Base-by-base conservation (phyloP, 495 filamentous ascomycete species). In the Tuber indicum region DNA sequence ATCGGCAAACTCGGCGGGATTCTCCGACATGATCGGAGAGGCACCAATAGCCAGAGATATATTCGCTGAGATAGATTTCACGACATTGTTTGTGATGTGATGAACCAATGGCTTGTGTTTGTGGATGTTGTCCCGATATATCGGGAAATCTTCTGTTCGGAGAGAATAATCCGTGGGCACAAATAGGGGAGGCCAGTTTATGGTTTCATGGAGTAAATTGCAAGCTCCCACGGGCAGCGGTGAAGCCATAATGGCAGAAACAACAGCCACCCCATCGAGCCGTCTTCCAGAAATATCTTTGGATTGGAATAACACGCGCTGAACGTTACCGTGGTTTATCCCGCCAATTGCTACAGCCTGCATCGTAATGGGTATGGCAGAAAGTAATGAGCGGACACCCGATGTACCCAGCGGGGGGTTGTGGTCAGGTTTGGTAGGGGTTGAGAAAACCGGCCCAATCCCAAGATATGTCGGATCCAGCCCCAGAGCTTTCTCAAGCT, bases 1-100 rank as follows among this genome's bases (percentile, higher is more conserved):
- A 83, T 97, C 94, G 9, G 84, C 84, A 6, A 94, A 93, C 87
- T 99, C 96, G 75, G 91, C 89, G 19, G 90, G 92, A 81, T 94
- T 91, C 77, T 91, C 93, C 4, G 94, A 90, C 96, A 99, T 99
- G 79, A 99, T 98, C 12, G 96, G 96, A 23, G 91, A 94, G 46
- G 93, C 92, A 36, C 96, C 95, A 77, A 96, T 88, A 46, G 92
- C 88, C 41, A 97, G 87, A 45, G 92, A 92, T 17, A 97, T 91
- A 80, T 96, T 97, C 26, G 96, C 95, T 17, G 93, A 92, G 81
- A 99, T 92, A 82, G 97, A 97, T 79, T 95, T 93, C 47, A 97
- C 94, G 0, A 98, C 92, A 79, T 85, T 77, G 84, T 98, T 98
- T 70, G 96, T 98, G 91, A 98, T 98, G 84, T 97, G 97, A 85